Conservation (phyloP, 2,329 filamentous ascomycete species). For the Xylaria sp. region DNA sequence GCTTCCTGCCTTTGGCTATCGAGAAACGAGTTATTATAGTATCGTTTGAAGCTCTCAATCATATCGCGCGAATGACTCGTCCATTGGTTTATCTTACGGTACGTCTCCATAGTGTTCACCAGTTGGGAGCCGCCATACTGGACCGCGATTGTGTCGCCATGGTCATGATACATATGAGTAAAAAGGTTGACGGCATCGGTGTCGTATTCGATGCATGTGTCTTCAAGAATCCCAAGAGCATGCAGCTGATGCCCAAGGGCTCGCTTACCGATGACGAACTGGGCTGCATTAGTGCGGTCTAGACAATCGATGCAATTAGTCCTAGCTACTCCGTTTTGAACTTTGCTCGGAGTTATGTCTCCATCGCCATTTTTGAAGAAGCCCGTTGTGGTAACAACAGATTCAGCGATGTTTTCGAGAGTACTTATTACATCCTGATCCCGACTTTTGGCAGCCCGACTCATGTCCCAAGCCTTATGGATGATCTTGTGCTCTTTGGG, state of each 20-base stretch:
- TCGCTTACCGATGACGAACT: constrained; percentile 96
- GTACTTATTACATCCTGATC: constrained; percentile 95
- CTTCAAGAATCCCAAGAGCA: constrained; percentile 85
- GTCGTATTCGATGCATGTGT: constrained; percentile 86
- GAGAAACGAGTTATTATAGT: constrained; percentile 98
- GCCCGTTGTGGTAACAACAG: constrained; percentile 84
- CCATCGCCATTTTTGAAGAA: constrained; percentile 95
- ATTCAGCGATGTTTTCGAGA: constrained; percentile 88
- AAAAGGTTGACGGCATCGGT: constrained; percentile 96
- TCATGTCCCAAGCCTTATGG: constrained; percentile 99
- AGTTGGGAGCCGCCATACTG: constrained; percentile 98
- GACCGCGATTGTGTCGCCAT: constrained; percentile 96
- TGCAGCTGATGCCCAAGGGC: constrained; percentile 93
- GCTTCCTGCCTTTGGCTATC: constrained; percentile 98
- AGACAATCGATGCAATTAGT: constrained; percentile 99
- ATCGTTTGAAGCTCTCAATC: constrained; percentile 98
- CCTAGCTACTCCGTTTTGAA: constrained; percentile 91
- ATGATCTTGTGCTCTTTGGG: constrained; percentile 86
- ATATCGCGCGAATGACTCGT: constrained; percentile 97
- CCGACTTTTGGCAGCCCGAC: constrained; percentile 87
- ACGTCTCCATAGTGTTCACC: constrained; percentile 99
- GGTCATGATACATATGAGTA: constrained; percentile 98
- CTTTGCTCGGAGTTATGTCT: constrained; percentile 69
- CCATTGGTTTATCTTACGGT: constrained; percentile 99
- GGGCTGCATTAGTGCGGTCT: constrained; percentile 95